phyloP scores from a whole-genome alignment of 129 eudicot species.

The Erigeron canadensis region DNA sequence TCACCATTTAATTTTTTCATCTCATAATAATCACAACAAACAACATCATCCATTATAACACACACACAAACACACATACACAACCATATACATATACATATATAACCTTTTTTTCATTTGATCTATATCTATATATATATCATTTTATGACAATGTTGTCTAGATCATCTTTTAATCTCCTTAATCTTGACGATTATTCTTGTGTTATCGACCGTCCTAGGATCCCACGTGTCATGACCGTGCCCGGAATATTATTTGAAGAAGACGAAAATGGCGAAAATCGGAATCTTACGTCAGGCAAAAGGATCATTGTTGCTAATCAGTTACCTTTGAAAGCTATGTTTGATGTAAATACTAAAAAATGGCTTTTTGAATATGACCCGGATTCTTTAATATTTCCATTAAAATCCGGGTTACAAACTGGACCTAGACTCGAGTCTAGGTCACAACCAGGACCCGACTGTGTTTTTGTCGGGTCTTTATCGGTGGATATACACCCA shows the following conservation, averaged over 20 bases:
- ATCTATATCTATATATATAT: background rate
- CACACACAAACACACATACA: background rate
- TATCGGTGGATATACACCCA: slow-evolving; percentile 53
- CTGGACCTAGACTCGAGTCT: slow-evolving; percentile 69
- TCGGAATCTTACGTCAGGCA: slow-evolving; percentile 14
- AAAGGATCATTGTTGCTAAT: slow-evolving; percentile 67
- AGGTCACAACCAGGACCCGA: slow-evolving; percentile 48
- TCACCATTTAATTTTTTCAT: background rate
- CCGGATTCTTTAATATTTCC: slow-evolving; percentile 32
- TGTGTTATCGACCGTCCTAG: slow-evolving; percentile 46
- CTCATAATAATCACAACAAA: slow-evolving; percentile 18
- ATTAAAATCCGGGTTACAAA: slow-evolving; percentile 10
- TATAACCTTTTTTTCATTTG: no score
- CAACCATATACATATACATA: no score
- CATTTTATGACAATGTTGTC: slow-evolving; percentile 50
- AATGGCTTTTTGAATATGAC: slow-evolving; percentile 74
- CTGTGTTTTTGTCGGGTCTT: slow-evolving; percentile 64
- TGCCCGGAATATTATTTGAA: slow-evolving; percentile 54
- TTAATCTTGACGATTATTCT: slow-evolving; percentile 66
- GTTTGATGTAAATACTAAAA: slow-evolving; percentile 15
- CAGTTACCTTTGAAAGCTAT: slow-evolving; percentile 66
- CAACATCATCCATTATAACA: background rate
- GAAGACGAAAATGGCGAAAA: slow-evolving; percentile 11
- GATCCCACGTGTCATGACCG: slow-evolving; percentile 61
- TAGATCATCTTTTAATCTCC: slow-evolving; percentile 66